Evolutionary conservation across 352 stramenopile genomes (phyloP).

Genomic region (Globisporangium sylvaticum): DNA sequence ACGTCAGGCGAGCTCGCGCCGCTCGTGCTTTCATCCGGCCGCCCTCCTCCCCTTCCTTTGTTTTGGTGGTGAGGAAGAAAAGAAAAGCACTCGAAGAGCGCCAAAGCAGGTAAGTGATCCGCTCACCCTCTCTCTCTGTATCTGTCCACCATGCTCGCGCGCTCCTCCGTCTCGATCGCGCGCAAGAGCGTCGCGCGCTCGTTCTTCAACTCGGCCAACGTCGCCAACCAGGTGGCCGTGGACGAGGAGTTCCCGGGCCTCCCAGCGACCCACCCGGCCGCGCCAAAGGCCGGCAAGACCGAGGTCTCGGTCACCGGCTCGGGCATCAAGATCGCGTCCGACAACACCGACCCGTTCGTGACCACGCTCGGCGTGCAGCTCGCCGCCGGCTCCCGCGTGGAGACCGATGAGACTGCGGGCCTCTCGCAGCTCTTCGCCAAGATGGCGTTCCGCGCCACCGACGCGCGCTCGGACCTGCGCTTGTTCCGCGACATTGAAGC

Average conservation of each 20-base stretch:
- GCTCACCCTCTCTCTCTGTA: not conserved
- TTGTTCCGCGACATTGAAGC: conserved; percentile 82
- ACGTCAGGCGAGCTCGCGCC: not conserved
- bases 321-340: conserved; percentile 60
- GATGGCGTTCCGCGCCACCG: conserved; percentile 80
- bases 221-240: conserved; percentile 51
- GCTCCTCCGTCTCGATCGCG: conserved; percentile 30
- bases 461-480: conserved; percentile 69
- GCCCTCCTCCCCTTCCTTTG: not conserved
- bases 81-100: conserved; percentile 17
- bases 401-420: conserved; percentile 68
- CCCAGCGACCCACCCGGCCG: conserved; percentile 32
- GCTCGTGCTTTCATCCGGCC: not conserved
- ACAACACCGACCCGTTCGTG: conserved; percentile 42
- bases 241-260: conserved; percentile 61
- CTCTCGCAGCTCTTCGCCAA: conserved; percentile 78
- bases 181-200: conserved; percentile 33
- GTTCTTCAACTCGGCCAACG: conserved; percentile 60
- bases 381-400: conserved; percentile 50
- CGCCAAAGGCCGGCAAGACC: conserved; percentile 30
- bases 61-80: conserved; percentile 39
- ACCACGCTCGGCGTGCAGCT: conserved; percentile 66
- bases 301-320: conserved; percentile 36
- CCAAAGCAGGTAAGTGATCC: not conserved
- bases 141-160: conserved; percentile 24